A percentile compares a stretch with the other conserved stretches of the same genome.
Conservation (phyloP, 2,329 filamentous ascomycete species). For the Xylariaceae sp. region DNA sequence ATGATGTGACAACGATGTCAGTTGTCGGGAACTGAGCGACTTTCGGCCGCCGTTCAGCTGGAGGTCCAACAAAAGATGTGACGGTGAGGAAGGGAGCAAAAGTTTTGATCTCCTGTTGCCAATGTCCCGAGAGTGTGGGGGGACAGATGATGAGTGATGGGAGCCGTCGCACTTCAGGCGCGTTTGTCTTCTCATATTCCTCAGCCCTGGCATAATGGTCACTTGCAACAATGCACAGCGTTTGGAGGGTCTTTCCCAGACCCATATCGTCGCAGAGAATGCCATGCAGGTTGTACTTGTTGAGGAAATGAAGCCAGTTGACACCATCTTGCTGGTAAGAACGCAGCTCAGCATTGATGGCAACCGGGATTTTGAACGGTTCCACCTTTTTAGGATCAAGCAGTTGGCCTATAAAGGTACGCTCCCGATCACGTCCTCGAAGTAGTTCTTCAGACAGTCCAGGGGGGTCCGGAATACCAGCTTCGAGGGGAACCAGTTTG, state of each 20-base stretch:
- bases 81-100: slow-evolving; percentile 92
- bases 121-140: slow-evolving; percentile 92
- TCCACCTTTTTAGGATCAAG: slow-evolving; percentile 97
- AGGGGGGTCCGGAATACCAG: slow-evolving; percentile 93
- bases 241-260: slow-evolving; percentile 94
- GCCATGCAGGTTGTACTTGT: slow-evolving; percentile 94
- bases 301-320: slow-evolving; percentile 97
- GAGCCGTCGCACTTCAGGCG: slow-evolving; percentile 70
- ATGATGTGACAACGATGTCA: slow-evolving; percentile 94
- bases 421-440: slow-evolving; percentile 84
- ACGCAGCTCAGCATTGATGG: slow-evolving; percentile 92
- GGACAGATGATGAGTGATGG: slow-evolving; percentile 95
- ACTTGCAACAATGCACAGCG: slow-evolving; percentile 94
- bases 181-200: slow-evolving; percentile 77
- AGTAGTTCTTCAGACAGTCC: slow-evolving; percentile 85
- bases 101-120: slow-evolving; percentile 95
- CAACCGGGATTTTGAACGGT: slow-evolving; percentile 85
- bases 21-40: slow-evolving; percentile 66
- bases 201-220: slow-evolving; percentile 92
- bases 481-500: slow-evolving; percentile 93
- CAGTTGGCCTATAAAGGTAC: slow-evolving; percentile 94
- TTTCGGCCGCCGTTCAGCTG: slow-evolving; percentile 69
- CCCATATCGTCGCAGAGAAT: slow-evolving; percentile 99
- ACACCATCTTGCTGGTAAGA: slow-evolving; percentile 98
- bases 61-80: slow-evolving; percentile 85